Conservation (phyloP, 129 eudicot species). For the Lactuca sativa region DNA sequence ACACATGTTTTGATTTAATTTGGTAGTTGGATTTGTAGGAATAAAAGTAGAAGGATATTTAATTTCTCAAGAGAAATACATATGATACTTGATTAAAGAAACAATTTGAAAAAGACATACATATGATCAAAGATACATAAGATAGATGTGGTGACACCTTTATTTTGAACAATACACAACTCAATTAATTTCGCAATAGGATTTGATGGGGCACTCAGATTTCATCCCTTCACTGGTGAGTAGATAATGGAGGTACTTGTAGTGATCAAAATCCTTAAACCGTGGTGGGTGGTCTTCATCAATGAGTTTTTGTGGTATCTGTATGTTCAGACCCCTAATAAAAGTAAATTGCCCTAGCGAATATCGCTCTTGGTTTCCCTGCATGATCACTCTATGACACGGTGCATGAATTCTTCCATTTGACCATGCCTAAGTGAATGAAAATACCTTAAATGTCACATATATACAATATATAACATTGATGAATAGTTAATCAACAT, state of each 20-base stretch:
- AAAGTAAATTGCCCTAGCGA: constrained; percentile 47
- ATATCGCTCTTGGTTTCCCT: constrained; percentile 43
- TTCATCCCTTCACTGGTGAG: constrained; percentile 32
- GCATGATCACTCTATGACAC: constrained; percentile 43
- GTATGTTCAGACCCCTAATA: constrained; percentile 38
- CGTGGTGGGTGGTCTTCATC: constrained; percentile 41
- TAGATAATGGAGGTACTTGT: constrained; percentile 33
- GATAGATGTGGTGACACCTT: not conserved
- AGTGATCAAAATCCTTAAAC: constrained; percentile 47
- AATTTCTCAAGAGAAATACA: too few species aligned
- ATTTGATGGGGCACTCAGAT: constrained; percentile 32
- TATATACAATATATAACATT: too few species aligned
- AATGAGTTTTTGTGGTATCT: constrained; percentile 34
- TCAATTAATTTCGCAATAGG: constrained; percentile 37
- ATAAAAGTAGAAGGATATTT: too few species aligned
- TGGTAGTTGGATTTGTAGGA: too few species aligned
- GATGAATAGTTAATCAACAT: not conserved
- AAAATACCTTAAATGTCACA: not conserved
- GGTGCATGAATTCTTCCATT: constrained; percentile 47
- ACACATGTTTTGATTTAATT: too few species aligned
- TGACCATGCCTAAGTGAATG: not conserved
- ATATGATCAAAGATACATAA: not conserved
- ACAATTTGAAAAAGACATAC: too few species aligned
- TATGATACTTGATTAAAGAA: too few species aligned
- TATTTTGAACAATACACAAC: too few species aligned